Percentiles rank a stretch among this genome's conserved stretches.
phyloP scores from a whole-genome alignment of 192 early-diverging fungal species.

The Backusella westeae region DNA sequence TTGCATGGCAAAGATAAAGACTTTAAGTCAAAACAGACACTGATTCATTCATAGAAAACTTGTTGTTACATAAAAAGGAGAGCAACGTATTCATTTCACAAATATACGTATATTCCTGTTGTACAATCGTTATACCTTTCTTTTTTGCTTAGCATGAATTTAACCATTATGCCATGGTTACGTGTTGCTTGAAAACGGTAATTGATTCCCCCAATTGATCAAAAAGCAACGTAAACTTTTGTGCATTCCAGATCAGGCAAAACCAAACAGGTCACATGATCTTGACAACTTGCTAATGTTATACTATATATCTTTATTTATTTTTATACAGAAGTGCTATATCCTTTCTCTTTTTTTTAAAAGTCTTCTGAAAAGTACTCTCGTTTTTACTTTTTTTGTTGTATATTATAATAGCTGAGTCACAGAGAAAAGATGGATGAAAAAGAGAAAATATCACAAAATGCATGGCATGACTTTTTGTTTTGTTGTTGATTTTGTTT shows the following conservation, averaged over 20 bases:
- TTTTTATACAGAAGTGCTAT: neutral
- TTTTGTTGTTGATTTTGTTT: neutral
- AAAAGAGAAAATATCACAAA: slow-evolving; percentile 5
- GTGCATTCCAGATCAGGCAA: too few species aligned
- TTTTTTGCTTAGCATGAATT: too few species aligned
- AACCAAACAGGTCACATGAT: neutral
- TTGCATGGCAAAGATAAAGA: too few species aligned
- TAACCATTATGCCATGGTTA: neutral
- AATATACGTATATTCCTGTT: neutral
- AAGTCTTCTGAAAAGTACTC: neutral
- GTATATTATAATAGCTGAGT: neutral
- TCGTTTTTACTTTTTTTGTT: neutral
- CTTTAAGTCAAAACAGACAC: neutral
- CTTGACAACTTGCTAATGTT: neutral
- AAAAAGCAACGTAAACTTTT: neutral
- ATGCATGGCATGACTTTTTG: slow-evolving; percentile 2
- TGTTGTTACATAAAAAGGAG: neutral
- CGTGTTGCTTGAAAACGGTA: neutral
- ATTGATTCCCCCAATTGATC: neutral
- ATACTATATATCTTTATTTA: neutral
- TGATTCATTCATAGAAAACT: neutral
- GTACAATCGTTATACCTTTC: neutral
- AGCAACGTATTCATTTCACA: too few species aligned
- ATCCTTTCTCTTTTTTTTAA: neutral
- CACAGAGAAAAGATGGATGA: neutral